Percentiles rank a stretch among this genome's conserved stretches.
phyloP scores from a whole-genome alignment of 2,329 filamentous ascomycete genomes.

The Fusarium domesticum region DNA sequence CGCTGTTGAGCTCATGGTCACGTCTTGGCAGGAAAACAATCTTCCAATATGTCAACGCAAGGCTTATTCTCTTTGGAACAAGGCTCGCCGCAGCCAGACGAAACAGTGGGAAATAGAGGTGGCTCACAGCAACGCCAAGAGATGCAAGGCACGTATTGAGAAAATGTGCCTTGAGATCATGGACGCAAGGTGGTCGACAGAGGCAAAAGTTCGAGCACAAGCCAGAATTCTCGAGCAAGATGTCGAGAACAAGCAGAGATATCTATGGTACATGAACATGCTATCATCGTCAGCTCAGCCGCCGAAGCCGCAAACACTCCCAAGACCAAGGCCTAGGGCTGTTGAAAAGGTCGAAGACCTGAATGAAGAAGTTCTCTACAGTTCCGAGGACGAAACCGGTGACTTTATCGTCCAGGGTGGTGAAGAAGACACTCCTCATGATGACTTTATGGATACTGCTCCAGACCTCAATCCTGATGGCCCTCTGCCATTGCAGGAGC shows the following conservation, averaged over 20 bases:
- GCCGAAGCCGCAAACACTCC: slow-evolving; percentile 32
- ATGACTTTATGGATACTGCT: slow-evolving; percentile 7
- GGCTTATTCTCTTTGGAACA: slow-evolving; percentile 61
- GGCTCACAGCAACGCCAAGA: slow-evolving; percentile 42
- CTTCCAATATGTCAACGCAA: slow-evolving; percentile 53
- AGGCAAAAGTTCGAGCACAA: slow-evolving; percentile 51
- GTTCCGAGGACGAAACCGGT: slow-evolving; percentile 46
- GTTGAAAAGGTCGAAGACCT: slow-evolving; percentile 2
- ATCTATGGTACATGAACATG: slow-evolving; percentile 48
- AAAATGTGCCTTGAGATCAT: slow-evolving; percentile 54
- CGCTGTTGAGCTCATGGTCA: slow-evolving; percentile 48
- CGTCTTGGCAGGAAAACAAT: slow-evolving; percentile 57
- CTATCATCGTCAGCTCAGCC: slow-evolving; percentile 43
- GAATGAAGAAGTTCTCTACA: slow-evolving; percentile 51
- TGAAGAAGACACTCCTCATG: slow-evolving; percentile 1
- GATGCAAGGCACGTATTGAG: slow-evolving; percentile 51
- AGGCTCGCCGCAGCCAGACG: slow-evolving; percentile 45
- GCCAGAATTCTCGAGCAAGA: slow-evolving; percentile 61
- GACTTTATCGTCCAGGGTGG: slow-evolving; percentile 48
- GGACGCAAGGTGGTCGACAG: slow-evolving; percentile 50
- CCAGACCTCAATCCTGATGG: not conserved
- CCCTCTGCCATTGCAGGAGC: not conserved
- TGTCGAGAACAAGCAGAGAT: slow-evolving; percentile 57
- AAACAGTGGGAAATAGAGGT: slow-evolving; percentile 39
- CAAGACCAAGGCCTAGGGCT: slow-evolving; percentile 14